A percentile compares a stretch with the other conserved stretches of the same genome.
Conservation (phyloP, 805 yeast genomes). For the Myxozyma lipomycoides region DNA sequence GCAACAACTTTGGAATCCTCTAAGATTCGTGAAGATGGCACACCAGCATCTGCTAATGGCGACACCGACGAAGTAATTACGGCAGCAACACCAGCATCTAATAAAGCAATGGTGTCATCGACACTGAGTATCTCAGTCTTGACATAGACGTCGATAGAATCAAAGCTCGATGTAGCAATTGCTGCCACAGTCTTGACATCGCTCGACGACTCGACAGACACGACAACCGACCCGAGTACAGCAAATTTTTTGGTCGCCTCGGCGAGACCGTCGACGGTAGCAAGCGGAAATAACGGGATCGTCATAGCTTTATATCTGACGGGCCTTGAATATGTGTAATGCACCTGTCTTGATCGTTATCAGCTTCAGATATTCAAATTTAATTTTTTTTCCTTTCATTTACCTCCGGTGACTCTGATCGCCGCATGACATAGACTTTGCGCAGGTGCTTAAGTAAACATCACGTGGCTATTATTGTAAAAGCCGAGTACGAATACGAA, state of each 20-base stretch:
- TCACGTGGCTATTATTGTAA: too few species aligned
- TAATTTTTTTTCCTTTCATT: too few species aligned
- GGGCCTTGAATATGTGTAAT: slow-evolving; percentile 7
- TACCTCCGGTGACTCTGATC: too few species aligned
- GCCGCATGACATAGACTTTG: too few species aligned
- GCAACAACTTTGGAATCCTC: slow-evolving; percentile 30
- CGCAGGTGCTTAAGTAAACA: too few species aligned
- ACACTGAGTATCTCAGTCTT: slow-evolving; percentile 34
- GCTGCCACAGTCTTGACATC: slow-evolving; percentile 8
- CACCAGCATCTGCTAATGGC: slow-evolving; percentile 44
- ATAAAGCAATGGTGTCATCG: slow-evolving; percentile 48
- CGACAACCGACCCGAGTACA: slow-evolving; percentile 15
- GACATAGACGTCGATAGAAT: slow-evolving; percentile 32
- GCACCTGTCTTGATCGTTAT: too few species aligned
- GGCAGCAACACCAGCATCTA: slow-evolving; percentile 58
- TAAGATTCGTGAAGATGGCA: slow-evolving; percentile 50
- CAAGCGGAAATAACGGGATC: slow-evolving; percentile 15
- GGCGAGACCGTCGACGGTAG: slow-evolving; percentile 2
- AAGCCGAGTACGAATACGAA: too few species aligned
- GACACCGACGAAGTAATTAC: slow-evolving; percentile 41
- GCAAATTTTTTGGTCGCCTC: slow-evolving; percentile 7
- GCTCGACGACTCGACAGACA: slow-evolving; percentile 8
- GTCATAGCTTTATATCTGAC: too few species aligned
- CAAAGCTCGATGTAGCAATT: slow-evolving; percentile 17
- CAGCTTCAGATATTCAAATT: too few species aligned